A percentile compares a stretch with the other conserved stretches of the same genome.
These are phyloP conservation scores for Trichomonascaceae sp. DNA, from an alignment of 1,139 yeast genomes.

Conservation along the genomic window DNA sequence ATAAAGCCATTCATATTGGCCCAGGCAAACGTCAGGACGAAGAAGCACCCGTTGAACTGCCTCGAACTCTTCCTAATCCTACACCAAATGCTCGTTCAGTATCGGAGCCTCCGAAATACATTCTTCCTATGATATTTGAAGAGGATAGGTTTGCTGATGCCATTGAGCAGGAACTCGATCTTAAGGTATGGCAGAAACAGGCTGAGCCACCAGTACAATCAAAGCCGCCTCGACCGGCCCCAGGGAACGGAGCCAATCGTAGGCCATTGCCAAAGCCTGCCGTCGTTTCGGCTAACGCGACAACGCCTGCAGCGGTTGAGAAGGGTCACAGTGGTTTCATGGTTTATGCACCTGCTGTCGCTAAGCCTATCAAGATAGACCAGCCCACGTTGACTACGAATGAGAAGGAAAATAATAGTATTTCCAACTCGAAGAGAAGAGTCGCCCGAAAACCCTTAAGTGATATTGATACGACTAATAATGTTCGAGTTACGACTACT, in stretches of 20 bases:
- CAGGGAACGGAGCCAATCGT: conserved; percentile 1
- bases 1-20: not conserved
- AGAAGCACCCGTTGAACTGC: not conserved
- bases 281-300: conserved; percentile 4
- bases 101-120: conserved; percentile 11
- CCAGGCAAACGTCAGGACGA: not conserved
- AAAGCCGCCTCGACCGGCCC: not conserved
- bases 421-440: not conserved
- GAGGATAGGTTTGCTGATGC: conserved; percentile 37
- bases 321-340: conserved; percentile 8
- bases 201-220: conserved; percentile 6
- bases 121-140: conserved; percentile 35
- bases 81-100: not conserved
- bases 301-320: conserved; percentile 1
- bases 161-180: conserved; percentile 32
- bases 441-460: not conserved
- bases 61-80: not conserved
- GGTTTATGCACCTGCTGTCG: not conserved
- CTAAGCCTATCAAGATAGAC: not conserved
- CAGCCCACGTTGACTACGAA: not conserved
- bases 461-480: not conserved
- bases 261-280: conserved; percentile 6
- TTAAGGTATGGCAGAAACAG: conserved; percentile 13
- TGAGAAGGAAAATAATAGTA: not conserved
- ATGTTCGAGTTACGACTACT: conserved; percentile 7